Conservation (phyloP, 768 basidiomycete genomes). For the Pisolithus marmoratus region DNA sequence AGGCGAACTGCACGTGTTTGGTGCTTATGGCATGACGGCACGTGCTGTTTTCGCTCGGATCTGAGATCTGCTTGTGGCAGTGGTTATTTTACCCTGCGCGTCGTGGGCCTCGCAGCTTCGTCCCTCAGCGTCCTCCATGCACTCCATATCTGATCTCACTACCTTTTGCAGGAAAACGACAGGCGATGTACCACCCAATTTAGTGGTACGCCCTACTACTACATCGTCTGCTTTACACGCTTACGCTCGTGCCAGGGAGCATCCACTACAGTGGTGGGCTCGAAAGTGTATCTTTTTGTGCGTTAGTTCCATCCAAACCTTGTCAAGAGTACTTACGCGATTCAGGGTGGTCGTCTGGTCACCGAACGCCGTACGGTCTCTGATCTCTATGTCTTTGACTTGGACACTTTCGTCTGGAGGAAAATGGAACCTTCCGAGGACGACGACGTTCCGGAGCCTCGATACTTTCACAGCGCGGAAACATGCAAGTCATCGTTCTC, state of each 20-base stretch:
- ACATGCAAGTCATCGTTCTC: slow-evolving; percentile 44
- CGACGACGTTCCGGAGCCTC: slow-evolving; percentile 69
- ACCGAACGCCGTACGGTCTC: slow-evolving; percentile 83
- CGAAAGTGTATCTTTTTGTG: slow-evolving; percentile 87
- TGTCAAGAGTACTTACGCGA: not conserved
- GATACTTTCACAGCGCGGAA: slow-evolving; percentile 95
- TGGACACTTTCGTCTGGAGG: slow-evolving; percentile 78
- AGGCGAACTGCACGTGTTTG: not conserved
- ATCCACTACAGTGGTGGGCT: slow-evolving; percentile 84
- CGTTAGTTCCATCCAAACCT: slow-evolving; percentile 19
- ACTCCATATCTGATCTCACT: slow-evolving; percentile 87
- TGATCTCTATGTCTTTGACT: slow-evolving; percentile 87
- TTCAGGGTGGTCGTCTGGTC: slow-evolving; percentile 83
- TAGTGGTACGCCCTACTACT: slow-evolving; percentile 58
- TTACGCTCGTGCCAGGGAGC: slow-evolving; percentile 56
- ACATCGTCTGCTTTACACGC: not conserved
- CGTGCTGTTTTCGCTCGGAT: slow-evolving; percentile 18
- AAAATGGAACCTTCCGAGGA: slow-evolving; percentile 53
- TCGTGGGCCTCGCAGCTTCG: slow-evolving; percentile 2
- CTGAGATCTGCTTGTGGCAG: slow-evolving; percentile 20
- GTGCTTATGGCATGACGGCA: not conserved
- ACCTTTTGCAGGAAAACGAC: slow-evolving; percentile 78
- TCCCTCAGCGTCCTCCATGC: slow-evolving; percentile 32
- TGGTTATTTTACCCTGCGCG: slow-evolving; percentile 4
- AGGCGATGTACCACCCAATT: slow-evolving; percentile 83